Evolutionary conservation across 1,284 basidiomycete genomes (phyloP).

Genomic region (Leucoagaricus sp.): DNA sequence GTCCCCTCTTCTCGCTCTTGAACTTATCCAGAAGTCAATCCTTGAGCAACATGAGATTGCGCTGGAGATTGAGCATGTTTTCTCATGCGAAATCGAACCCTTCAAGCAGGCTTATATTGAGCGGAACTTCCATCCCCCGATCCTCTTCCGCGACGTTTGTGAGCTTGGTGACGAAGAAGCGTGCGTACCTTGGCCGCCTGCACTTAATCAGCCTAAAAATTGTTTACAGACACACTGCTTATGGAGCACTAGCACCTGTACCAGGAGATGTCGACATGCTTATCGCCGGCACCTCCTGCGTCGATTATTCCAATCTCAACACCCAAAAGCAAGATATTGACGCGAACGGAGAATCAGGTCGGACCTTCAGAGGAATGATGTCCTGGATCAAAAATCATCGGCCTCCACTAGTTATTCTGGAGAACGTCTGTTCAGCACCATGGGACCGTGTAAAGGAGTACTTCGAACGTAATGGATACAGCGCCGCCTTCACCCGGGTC

Average conservation of each 20-base stretch:
- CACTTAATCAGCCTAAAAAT: slow-evolving; percentile 15
- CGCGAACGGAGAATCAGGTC: slow-evolving; percentile 86
- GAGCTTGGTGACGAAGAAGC: slow-evolving; percentile 82
- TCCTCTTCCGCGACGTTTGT: slow-evolving; percentile 93
- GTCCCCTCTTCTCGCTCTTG: slow-evolving; percentile 88
- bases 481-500: slow-evolving; percentile 71
- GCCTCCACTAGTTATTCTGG: slow-evolving; percentile 89
- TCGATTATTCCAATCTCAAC: slow-evolving; percentile 95
- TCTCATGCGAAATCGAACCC: slow-evolving; percentile 97
- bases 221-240: slow-evolving; percentile 77
- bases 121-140: slow-evolving; percentile 89
- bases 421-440: slow-evolving; percentile 92
- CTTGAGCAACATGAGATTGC: slow-evolving; percentile 66
- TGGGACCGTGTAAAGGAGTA: slow-evolving; percentile 80
- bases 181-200: slow-evolving; percentile 42
- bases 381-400: slow-evolving; percentile 88
- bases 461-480: slow-evolving; percentile 79
- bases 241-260: slow-evolving; percentile 83
- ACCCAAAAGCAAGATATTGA: slow-evolving; percentile 91
- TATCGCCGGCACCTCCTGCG: slow-evolving; percentile 93
- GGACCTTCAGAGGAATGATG: slow-evolving; percentile 91
- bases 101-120: slow-evolving; percentile 99
- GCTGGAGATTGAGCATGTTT: slow-evolving; percentile 87
- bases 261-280: slow-evolving; percentile 91
- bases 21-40: slow-evolving; percentile 79